Evolutionary conservation across 108 stramenopile genomes (phyloP), one percentile per base, ranked within the genome.

Genomic region (Phaeodactylum tricornutum): DNA sequence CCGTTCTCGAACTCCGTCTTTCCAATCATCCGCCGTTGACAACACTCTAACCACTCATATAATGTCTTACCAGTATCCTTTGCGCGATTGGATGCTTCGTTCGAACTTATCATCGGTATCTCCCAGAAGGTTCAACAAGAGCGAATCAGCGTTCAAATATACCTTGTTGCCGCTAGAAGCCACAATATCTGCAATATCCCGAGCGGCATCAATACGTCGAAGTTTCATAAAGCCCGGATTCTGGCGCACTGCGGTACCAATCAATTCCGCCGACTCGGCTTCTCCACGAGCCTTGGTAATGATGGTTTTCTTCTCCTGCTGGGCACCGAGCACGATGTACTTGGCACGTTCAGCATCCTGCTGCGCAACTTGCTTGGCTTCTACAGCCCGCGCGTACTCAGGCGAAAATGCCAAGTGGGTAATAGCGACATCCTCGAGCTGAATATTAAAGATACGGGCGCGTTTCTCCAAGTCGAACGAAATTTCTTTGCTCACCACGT

Each of bases 211-310:
- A 69, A 99, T 97, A 45, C 95, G 79, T 47, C 97, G 84, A 50
- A 99, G 81, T 69, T 97, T 89, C 77, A 99, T 87, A 67, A 98
- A 99, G 15, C 94, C 99, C 52, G 97, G 99, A 63, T 99, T 99
- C 68, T 85, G 87, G 83, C 93, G 87, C 67, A 99, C 96, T 45
- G 99, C 97, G 32, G 69, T 67, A 61, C 99, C 99, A 72, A 99
- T 94, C 47, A 98, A 81, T 53, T 77, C 74, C 24, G 99, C 96
- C 53, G 96, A 87, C 71, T 97, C 81, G 47, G 99, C 99, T 74
- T 99, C 97, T 76, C 96, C 99, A 44, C 87, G 67, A 7, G 97
- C 99, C 73, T 92, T 92, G 61, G 97, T 93, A 48, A 99, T 94
- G 64, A 98, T 99, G 33, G 94, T 91, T 72, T 89, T 69, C 85